Evolutionary conservation across 306 rosid species (phyloP).

Genomic region (Rosa chinensis): DNA sequence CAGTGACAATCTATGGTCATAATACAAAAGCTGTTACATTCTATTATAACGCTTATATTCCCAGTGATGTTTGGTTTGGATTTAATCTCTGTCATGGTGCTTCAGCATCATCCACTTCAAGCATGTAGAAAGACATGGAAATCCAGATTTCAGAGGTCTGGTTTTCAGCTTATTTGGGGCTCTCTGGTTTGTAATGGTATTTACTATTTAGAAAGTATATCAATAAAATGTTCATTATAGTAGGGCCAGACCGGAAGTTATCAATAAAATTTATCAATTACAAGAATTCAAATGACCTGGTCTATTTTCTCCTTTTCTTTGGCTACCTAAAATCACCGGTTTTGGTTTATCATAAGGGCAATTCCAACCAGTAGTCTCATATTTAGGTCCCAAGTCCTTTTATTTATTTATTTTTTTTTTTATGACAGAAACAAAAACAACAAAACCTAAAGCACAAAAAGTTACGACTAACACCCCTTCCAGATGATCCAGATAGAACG

Average conservation of each 20-base stretch:
- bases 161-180: neutral
- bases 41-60: constrained; percentile 53
- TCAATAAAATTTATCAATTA: neutral
- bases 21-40: constrained; percentile 43
- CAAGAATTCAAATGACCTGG: neutral
- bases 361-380: no score
- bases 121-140: constrained; percentile 13
- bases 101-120: constrained; percentile 30
- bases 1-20: constrained; percentile 51
- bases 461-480: no score
- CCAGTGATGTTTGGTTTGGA: constrained; percentile 69
- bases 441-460: no score
- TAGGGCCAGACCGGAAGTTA: neutral
- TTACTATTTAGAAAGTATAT: neutral
- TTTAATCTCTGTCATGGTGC: constrained; percentile 49
- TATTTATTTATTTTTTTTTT: no score
- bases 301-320: neutral
- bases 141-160: neutral
- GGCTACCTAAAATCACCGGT: no score
- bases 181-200: constrained; percentile 7
- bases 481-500: no score
- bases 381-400: no score
- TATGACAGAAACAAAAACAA: no score
- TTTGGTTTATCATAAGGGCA: no score
- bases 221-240: neutral